Base-by-base conservation (phyloP, 2,329 filamentous ascomycete species). In the Sporothrix protearum region DNA sequence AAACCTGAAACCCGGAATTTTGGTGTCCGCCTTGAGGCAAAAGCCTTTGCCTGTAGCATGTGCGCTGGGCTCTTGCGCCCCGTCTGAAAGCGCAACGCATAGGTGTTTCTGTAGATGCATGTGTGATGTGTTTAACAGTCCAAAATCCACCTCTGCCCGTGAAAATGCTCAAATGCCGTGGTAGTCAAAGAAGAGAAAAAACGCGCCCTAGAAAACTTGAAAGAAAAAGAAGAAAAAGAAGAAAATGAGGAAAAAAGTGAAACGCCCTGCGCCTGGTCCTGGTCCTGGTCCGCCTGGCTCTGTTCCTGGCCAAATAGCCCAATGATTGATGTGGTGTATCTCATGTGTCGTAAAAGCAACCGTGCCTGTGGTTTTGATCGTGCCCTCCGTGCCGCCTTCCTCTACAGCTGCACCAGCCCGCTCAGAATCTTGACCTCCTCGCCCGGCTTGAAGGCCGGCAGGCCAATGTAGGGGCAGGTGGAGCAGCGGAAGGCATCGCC, bases 371-470 rank as follows among this genome's bases (percentile, higher is more conserved):
- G 2, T 14, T 14, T 12, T 47, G 42, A 4, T 19, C 12, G 55
- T 6, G 28, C 55, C 28, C 28, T 14, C 19, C 16, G 19, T 6
- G 8, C 10, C 49, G 49, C n/a, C 47, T n/a, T 53, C 57, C 47
- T 53, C 57, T 73, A 97, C 78, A 97, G 83, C 83, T 97, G 94
- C 72, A 93, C 88, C 78, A 93, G 89, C 76, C 97, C 93, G 80
- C 96, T 95, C 77, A 97, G 80, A 73, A 99, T 84, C 78, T 90
- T 87, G 68, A 98, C 94, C 83, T 98, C 94, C 84, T 99, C 94
- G 19, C 96, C 96, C 3, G 94, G 94, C 85, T 97, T 97, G 85
- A 99, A 99, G 4, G 96, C 92, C 16, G 96, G 96, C 76, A 99
- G 86, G 4, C 94, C 94, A 77, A 97, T 92, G 79, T 96, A 97